phyloP scores from a whole-genome alignment of 2,329 filamentous ascomycete species.

The Exophiala lecanii-corni region DNA sequence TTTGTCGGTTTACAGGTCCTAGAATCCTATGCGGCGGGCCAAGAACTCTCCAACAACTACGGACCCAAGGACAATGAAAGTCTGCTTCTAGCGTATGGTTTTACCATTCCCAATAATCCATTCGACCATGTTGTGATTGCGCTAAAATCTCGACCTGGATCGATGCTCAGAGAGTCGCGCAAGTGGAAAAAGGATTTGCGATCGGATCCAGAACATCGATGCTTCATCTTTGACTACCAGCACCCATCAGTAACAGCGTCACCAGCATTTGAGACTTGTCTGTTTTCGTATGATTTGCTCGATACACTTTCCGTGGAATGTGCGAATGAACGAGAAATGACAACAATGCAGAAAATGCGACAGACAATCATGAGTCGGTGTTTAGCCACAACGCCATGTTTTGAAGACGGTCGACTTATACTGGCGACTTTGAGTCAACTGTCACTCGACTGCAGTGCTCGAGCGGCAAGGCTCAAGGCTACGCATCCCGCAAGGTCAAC shows the following conservation, averaged over 20 bases:
- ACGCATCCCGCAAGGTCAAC: slow-evolving; percentile 20
- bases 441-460: slow-evolving; percentile 37
- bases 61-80: slow-evolving; percentile 72
- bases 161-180: slow-evolving; percentile 35
- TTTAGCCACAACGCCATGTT: slow-evolving; percentile 14
- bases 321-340: slow-evolving; percentile 39
- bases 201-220: slow-evolving; percentile 34
- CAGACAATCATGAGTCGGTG: slow-evolving; percentile 24
- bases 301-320: slow-evolving; percentile 39
- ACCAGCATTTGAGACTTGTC: slow-evolving; percentile 35
- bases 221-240: slow-evolving; percentile 43
- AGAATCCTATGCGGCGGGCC: slow-evolving; percentile 46
- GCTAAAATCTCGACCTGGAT: slow-evolving; percentile 36
- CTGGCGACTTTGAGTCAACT: slow-evolving; percentile 40
- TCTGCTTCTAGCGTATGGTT: slow-evolving; percentile 46
- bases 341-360: slow-evolving; percentile 23
- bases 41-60: slow-evolving; percentile 65
- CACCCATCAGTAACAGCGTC: slow-evolving; percentile 37
- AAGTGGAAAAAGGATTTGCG: slow-evolving; percentile 29
- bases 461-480: slow-evolving; percentile 35
- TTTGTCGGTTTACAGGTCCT: slow-evolving; percentile 41
- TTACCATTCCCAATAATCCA: slow-evolving; percentile 40
- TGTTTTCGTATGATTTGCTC: slow-evolving; percentile 42
- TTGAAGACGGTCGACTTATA: slow-evolving; percentile 32
- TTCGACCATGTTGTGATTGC: slow-evolving; percentile 42